A percentile compares a stretch with the other conserved stretches of the same genome.
phyloP scores from a whole-genome alignment of 2,329 filamentous ascomycete genomes.

The Fusarium floridanum region DNA sequence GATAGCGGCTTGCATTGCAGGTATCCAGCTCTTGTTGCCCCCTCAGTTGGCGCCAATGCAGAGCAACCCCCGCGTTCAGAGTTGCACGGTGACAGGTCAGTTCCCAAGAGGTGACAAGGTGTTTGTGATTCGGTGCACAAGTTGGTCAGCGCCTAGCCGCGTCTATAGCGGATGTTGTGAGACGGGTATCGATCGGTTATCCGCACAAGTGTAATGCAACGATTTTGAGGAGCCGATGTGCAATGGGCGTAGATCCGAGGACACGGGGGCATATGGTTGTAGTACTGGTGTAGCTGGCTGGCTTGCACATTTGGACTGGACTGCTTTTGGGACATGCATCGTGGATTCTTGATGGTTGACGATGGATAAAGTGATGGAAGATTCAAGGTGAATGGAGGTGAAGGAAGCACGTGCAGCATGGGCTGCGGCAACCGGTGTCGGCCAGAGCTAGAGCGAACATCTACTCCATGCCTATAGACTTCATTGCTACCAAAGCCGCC shows the following conservation, averaged over 20 bases:
- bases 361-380: not conserved
- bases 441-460: not conserved
- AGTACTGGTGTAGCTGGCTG: not conserved
- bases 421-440: not conserved
- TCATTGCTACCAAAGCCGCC: not conserved
- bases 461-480: no score
- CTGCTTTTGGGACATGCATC: not conserved
- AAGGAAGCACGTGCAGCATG: not conserved
- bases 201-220: not conserved
- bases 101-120: not conserved
- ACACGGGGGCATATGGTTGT: not conserved
- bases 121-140: not conserved
- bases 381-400: not conserved
- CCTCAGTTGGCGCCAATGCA: slow-evolving; percentile 9
- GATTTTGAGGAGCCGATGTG: not conserved
- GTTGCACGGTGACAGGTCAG: slow-evolving; percentile 1
- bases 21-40: not conserved
- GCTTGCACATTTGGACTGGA: not conserved
- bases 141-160: slow-evolving; percentile 5
- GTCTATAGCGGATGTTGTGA: slow-evolving; percentile 15
- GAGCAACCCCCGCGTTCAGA: slow-evolving; percentile 6
- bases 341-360: not conserved
- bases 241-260: not conserved
- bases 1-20: not conserved
- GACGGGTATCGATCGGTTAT: not conserved